A percentile compares a stretch with the other conserved stretches of the same genome.
Evolutionary conservation across 768 basidiomycete genomes (phyloP).

Genomic region (Tylopilus felleus): DNA sequence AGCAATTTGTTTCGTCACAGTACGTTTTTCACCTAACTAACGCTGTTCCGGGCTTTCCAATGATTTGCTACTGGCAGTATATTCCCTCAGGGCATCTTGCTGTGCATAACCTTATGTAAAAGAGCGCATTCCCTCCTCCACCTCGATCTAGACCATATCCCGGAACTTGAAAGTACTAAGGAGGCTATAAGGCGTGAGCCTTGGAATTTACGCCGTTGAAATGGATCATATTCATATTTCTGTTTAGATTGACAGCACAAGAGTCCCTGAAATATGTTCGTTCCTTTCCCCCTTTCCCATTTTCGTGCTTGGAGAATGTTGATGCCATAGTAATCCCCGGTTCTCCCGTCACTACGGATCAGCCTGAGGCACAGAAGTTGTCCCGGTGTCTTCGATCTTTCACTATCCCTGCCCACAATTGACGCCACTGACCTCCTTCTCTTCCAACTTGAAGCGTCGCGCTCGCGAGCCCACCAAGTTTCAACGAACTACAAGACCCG

Average conservation of each 20-base stretch:
- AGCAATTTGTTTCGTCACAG: too few relatives aligned
- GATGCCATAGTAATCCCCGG: neutral
- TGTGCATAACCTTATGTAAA: slow-evolving; percentile 22
- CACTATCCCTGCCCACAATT: neutral
- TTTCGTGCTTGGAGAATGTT: neutral
- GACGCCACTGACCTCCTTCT: neutral
- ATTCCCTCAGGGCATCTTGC: slow-evolving; percentile 4
- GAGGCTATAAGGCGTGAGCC: slow-evolving; percentile 29
- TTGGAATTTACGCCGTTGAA: slow-evolving; percentile 32
- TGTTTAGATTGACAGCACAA: neutral
- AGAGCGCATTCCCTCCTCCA: slow-evolving; percentile 25
- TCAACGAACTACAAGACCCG: too few relatives aligned
- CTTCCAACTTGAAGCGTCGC: too few relatives aligned
- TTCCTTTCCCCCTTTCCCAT: neutral
- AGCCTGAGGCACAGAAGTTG: too few relatives aligned
- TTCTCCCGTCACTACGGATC: neutral
- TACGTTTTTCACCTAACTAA: too few relatives aligned
- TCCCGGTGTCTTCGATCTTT: neutral
- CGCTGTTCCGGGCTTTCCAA: too few relatives aligned
- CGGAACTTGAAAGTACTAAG: slow-evolving; percentile 32
- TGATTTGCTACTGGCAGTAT: too few relatives aligned
- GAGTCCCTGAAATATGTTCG: neutral
- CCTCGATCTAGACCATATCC: slow-evolving; percentile 37
- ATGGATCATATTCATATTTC: slow-evolving; percentile 6
- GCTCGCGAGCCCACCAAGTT: too few relatives aligned